Percentiles rank a stretch among this genome's conserved stretches.
These are phyloP conservation scores for Canavalia gladiata DNA, from an alignment of 306 rosid species.

Conservation along the genomic window DNA sequence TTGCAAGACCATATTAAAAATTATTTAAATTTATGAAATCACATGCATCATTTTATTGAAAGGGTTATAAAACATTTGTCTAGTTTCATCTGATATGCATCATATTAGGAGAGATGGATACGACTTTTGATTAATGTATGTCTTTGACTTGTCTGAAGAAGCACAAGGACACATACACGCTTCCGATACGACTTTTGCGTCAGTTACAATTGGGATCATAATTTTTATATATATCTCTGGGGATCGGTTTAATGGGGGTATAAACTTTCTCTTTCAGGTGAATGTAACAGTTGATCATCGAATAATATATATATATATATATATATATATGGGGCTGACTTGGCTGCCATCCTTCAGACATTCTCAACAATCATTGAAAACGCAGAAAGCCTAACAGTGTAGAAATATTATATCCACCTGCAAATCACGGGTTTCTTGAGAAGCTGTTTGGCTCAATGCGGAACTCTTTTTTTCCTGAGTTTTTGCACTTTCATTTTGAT, in stretches of 20 bases:
- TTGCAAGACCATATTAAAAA: neutral
- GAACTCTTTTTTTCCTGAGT: conserved; percentile 17
- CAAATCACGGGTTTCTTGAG: conserved; percentile 29
- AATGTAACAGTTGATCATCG: conserved; percentile 89
- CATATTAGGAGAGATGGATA: conserved; percentile 7
- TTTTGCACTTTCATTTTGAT: conserved; percentile 23
- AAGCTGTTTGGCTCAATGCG: conserved; percentile 46
- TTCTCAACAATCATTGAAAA: conserved; percentile 78
- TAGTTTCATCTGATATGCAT: conserved; percentile 2
- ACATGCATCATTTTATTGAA: conserved; percentile 14
- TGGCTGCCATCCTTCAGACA: conserved; percentile 82
- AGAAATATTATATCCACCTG: conserved; percentile 34
- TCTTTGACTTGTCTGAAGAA: neutral
- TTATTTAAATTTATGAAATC: neutral
- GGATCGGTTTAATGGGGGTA: neutral
- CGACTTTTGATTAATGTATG: neutral
- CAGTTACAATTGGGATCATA: neutral
- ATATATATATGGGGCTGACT: conserved; percentile 70
- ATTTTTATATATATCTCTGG: neutral
- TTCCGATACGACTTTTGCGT: neutral
- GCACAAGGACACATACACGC: neutral
- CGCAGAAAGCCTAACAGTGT: conserved; percentile 82
- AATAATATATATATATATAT: conserved; percentile 58
- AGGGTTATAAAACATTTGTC: conserved; percentile 5
- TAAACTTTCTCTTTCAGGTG: conserved; percentile 64